These are phyloP conservation scores for Pseudocercospora macadamiae DNA, from an alignment of 2,329 filamentous ascomycete species.

Conservation along the genomic window DNA sequence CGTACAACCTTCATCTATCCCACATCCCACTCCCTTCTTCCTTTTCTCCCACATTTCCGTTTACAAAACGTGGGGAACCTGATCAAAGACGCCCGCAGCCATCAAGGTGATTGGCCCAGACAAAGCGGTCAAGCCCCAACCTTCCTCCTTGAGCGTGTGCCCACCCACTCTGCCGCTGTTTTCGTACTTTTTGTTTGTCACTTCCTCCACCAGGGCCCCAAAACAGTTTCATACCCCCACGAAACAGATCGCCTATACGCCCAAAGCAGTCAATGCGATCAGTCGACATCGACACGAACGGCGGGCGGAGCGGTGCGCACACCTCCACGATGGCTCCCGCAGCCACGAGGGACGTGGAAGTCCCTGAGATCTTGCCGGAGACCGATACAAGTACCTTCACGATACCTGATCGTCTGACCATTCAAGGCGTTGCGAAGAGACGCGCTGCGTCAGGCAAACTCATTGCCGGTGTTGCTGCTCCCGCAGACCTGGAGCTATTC, in stretches of 20 bases:
- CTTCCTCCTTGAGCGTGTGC: conserved; percentile 12
- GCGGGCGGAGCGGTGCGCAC: conserved; percentile 11
- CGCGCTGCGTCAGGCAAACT: conserved; percentile 73
- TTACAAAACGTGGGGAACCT: conserved; percentile 8
- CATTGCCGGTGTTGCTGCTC: conserved; percentile 74
- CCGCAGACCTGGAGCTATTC: conserved; percentile 79
- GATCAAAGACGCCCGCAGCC: conserved; percentile 2
- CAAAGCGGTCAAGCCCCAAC: conserved; percentile 13
- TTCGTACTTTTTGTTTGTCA: conserved; percentile 13
- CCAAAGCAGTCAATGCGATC: conserved; percentile 5
- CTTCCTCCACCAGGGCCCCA: conserved; percentile 6
- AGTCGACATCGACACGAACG: not conserved
- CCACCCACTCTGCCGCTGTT: conserved; percentile 15
- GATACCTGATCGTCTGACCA: conserved; percentile 58
- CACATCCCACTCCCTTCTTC: conserved; percentile 18
- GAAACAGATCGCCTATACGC: conserved; percentile 5
- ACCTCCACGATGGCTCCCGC: conserved; percentile 38
- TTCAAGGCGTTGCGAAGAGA: conserved; percentile 68
- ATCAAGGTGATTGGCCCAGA: conserved; percentile 26
- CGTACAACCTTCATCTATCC: conserved; percentile 10
- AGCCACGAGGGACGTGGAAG: conserved; percentile 32
- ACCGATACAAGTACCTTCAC: conserved; percentile 53
- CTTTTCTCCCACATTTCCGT: conserved; percentile 6
- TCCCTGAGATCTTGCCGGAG: conserved; percentile 46
- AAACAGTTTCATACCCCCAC: not conserved